Conservation (phyloP, 2,329 filamentous ascomycete genomes). For the Nemania abortiva region DNA sequence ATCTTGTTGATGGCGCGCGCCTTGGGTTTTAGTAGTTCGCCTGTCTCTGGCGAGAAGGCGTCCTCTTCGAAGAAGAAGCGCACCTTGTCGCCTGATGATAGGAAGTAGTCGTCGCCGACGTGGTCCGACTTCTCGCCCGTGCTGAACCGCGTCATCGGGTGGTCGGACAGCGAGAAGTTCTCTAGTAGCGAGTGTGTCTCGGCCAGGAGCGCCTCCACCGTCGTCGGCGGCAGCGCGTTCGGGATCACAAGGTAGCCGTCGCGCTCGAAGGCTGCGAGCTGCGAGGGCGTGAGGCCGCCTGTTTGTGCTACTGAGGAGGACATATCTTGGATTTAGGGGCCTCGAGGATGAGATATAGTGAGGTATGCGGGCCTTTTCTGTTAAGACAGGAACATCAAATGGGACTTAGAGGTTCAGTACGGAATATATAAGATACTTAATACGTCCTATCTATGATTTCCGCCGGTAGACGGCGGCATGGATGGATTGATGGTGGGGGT, state of each 20-base stretch:
- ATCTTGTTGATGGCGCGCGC: conserved; percentile 90
- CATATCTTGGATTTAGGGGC: conserved; percentile 28
- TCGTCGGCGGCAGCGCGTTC: conserved; percentile 74
- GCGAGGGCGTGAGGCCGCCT: conserved; percentile 75
- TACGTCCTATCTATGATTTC: neutral
- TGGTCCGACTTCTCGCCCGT: conserved; percentile 82
- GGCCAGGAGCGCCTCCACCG: conserved; percentile 74
- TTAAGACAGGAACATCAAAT: neutral
- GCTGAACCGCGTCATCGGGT: conserved; percentile 94
- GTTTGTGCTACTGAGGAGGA: conserved; percentile 43
- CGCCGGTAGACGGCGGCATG: neutral
- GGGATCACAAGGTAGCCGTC: conserved; percentile 94
- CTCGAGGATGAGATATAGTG: neutral
- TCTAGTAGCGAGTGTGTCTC: conserved; percentile 82
- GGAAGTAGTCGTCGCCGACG: conserved; percentile 95
- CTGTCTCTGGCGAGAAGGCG: conserved; percentile 77
- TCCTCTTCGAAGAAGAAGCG: conserved; percentile 98
- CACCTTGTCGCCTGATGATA: conserved; percentile 88
- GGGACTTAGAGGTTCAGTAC: neutral
- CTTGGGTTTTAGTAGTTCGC: conserved; percentile 81
- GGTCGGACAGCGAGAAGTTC: conserved; percentile 80
- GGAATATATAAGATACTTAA: neutral
- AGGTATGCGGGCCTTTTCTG: neutral
- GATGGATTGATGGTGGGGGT: conserved; percentile 22
- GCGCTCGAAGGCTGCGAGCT: conserved; percentile 77